Conservation (phyloP, 2,329 filamentous ascomycete species). For the Aspergillus proliferans region DNA sequence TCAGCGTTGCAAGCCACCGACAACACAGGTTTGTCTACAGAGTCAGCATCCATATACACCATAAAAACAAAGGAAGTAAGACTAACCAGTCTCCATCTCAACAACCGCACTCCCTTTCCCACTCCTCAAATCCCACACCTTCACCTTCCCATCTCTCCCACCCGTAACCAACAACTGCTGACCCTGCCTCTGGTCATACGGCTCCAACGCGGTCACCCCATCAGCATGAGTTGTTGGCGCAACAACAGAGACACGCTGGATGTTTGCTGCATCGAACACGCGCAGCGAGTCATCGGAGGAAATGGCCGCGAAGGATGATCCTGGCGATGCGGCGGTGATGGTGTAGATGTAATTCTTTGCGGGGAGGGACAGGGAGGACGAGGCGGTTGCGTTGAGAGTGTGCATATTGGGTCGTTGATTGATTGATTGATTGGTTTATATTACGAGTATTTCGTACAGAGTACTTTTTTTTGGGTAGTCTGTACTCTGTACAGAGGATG, state of each 20-base stretch:
- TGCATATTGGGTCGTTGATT: slow-evolving; percentile 20
- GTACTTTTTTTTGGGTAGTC: too few relatives aligned
- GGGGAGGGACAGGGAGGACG: slow-evolving; percentile 35
- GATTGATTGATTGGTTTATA: not conserved
- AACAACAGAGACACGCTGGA: slow-evolving; percentile 25
- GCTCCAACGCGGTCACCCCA: slow-evolving; percentile 34
- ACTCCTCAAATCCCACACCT: slow-evolving; percentile 36
- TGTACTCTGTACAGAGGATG: too few relatives aligned
- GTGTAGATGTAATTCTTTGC: slow-evolving; percentile 40
- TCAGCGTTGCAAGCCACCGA: slow-evolving; percentile 45
- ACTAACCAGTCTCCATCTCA: slow-evolving; percentile 23
- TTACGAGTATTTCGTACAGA: not conserved
- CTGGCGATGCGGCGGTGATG: slow-evolving; percentile 24
- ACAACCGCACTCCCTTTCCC: slow-evolving; percentile 23
- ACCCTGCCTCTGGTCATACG: slow-evolving; percentile 15
- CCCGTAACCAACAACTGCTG: slow-evolving; percentile 29
- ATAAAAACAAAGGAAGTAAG: not conserved
- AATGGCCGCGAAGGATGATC: slow-evolving; percentile 34
- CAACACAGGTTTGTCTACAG: slow-evolving; percentile 46
- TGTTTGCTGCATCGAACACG: slow-evolving; percentile 31
- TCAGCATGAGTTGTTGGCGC: slow-evolving; percentile 25
- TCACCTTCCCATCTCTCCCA: slow-evolving; percentile 37
- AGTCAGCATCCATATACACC: slow-evolving; percentile 10
- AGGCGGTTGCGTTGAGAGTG: slow-evolving; percentile 25
- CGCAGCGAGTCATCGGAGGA: slow-evolving; percentile 43